These are phyloP conservation scores for Eucalyptus cloeziana DNA, from an alignment of 345 rosid species.

Conservation along the genomic window DNA sequence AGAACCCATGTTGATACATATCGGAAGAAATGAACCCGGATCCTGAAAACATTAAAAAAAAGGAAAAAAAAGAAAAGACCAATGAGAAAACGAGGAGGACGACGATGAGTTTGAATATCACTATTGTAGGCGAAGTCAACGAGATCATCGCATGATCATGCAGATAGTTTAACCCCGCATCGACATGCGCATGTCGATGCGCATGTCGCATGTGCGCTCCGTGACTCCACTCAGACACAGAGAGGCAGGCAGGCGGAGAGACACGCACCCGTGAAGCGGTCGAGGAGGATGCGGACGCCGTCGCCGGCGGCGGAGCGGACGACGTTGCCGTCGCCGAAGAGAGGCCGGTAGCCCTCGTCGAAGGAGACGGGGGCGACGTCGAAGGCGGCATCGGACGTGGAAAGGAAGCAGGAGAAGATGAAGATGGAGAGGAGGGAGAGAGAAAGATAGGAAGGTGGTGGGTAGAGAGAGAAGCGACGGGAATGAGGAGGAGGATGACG, in stretches of 20 bases:
- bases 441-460: neutral
- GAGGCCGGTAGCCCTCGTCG: slow-evolving; percentile 68
- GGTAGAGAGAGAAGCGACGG: neutral
- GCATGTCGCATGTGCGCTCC: neutral
- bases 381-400: neutral
- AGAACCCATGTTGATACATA: slow-evolving; percentile 81
- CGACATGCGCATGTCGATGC: neutral
- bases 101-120: neutral
- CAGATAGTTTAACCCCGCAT: neutral
- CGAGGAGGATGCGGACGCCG: slow-evolving; percentile 83
- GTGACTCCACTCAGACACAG: neutral
- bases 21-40: slow-evolving; percentile 89
- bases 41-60: slow-evolving; percentile 21
- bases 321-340: slow-evolving; percentile 77
- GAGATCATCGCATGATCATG: neutral
- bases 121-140: neutral
- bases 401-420: neutral
- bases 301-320: slow-evolving; percentile 65
- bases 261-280: slow-evolving; percentile 56
- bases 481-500: neutral
- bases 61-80: neutral
- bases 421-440: neutral
- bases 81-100: neutral
- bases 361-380: slow-evolving; percentile 52
- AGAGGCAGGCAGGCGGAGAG: neutral